phyloP scores from a whole-genome alignment of 148 eudicot species.

The Rhododendron griersonianum region DNA sequence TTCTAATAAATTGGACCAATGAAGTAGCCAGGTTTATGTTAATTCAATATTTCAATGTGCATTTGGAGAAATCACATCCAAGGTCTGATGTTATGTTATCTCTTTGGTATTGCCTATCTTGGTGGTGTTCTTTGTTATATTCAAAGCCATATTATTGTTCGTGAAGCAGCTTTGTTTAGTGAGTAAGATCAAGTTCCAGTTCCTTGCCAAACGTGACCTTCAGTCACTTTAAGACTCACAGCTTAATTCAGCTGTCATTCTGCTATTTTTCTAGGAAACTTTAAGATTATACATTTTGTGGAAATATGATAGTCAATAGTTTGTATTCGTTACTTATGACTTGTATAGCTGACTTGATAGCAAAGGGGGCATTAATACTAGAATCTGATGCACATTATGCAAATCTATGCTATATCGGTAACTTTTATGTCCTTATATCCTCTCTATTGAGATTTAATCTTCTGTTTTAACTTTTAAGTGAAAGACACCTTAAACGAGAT shows the following conservation, averaged over 20 bases:
- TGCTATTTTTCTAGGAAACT: background rate
- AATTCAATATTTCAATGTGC: background rate
- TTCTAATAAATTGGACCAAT: background rate
- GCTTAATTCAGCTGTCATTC: background rate
- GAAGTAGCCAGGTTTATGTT: background rate
- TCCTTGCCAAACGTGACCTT: background rate
- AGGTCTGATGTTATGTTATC: background rate
- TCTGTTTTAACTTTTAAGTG: background rate
- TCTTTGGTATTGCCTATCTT: background rate
- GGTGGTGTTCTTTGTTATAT: background rate
- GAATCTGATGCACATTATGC: background rate
- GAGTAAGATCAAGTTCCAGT: background rate
- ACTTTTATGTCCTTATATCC: background rate
- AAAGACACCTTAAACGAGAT: background rate
- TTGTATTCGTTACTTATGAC: background rate
- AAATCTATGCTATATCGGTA: background rate
- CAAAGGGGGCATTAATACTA: background rate
- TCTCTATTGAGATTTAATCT: background rate
- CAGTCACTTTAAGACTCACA: background rate
- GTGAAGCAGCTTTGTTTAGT: background rate
- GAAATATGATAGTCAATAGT: background rate
- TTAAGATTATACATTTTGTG: background rate
- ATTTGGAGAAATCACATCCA: background rate
- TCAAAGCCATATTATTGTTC: background rate
- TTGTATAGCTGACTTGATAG: background rate